A percentile compares a stretch with the other conserved stretches of the same genome.
Conservation (phyloP, 1,284 basidiomycete species). For the Fistulinella staudtii region DNA sequence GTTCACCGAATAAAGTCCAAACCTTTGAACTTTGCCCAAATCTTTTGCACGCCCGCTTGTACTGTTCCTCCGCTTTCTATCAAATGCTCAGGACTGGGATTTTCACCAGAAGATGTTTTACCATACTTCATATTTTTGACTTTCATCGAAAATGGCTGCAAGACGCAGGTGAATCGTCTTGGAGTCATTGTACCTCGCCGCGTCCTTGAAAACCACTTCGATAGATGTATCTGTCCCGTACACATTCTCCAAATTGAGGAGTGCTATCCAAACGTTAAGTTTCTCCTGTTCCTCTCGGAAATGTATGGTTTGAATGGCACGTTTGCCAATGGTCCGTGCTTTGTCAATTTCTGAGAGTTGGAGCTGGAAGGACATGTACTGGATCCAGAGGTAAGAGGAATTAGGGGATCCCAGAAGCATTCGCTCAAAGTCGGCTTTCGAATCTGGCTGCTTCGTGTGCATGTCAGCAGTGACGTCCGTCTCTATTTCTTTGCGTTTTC, state of each 20-base stretch:
- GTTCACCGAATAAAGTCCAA: conserved; percentile 88
- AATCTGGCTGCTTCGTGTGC: conserved; percentile 82
- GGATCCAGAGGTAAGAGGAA: conserved; percentile 97
- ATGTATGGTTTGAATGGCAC: conserved; percentile 85
- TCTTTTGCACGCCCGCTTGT: conserved; percentile 84
- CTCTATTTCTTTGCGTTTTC: conserved; percentile 68
- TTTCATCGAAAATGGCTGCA: conserved; percentile 80
- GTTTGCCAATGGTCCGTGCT: conserved; percentile 82
- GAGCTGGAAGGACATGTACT: conserved; percentile 98
- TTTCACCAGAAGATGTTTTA: not conserved
- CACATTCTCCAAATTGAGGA: conserved; percentile 92
- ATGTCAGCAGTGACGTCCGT: conserved; percentile 83
- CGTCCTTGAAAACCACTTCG: conserved; percentile 85
- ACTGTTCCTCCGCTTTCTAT: conserved; percentile 85
- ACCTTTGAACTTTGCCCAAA: conserved; percentile 89
- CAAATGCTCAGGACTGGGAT: conserved; percentile 5
- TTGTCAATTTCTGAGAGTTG: conserved; percentile 95
- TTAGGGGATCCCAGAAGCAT: conserved; percentile 93
- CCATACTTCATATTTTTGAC: conserved; percentile 75
- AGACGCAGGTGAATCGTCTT: conserved; percentile 86
- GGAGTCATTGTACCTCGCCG: conserved; percentile 86
- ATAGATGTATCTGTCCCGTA: conserved; percentile 85
- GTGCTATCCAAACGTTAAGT: conserved; percentile 96
- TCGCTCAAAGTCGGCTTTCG: conserved; percentile 92
- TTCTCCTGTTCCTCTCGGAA: conserved; percentile 97